Percentiles rank a stretch among this genome's conserved stretches.
phyloP scores from a whole-genome alignment of 805 yeast genomes.

The Candida alai region DNA sequence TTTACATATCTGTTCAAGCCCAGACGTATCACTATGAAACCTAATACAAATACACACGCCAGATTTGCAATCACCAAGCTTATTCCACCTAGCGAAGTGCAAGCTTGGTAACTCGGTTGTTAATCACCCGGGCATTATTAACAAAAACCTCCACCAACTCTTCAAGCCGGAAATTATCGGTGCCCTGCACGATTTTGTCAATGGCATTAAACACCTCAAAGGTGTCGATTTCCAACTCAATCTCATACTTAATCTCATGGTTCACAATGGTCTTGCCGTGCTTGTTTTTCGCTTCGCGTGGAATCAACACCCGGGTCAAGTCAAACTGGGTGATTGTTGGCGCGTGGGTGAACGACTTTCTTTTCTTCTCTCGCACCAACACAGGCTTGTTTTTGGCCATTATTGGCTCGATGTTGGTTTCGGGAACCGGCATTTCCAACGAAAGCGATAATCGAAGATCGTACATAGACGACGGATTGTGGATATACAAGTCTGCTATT shows the following conservation, averaged over 20 bases:
- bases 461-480: conserved; percentile 71
- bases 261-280: conserved; percentile 33
- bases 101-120: conserved; percentile 40
- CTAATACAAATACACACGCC: too few relatives aligned
- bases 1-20: too few relatives aligned
- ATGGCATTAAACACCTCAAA: conserved; percentile 38
- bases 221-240: conserved; percentile 40
- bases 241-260: conserved; percentile 33
- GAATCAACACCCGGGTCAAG: conserved; percentile 54
- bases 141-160: conserved; percentile 43
- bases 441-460: conserved; percentile 76
- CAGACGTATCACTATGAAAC: too few relatives aligned
- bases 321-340: conserved; percentile 73
- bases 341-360: conserved; percentile 69
- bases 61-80: too few relatives aligned
- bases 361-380: conserved; percentile 62
- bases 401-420: conserved; percentile 49
- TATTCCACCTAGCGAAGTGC: conserved; percentile 19
- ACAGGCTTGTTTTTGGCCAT: conserved; percentile 50
- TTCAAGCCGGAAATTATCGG: conserved; percentile 37
- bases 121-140: conserved; percentile 42
- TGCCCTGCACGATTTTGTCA: conserved; percentile 36
- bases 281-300: conserved; percentile 34
- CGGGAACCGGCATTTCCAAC: conserved; percentile 69
- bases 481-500: conserved; percentile 66